Evolutionary conservation across 2,329 filamentous ascomycete genomes (phyloP).

Genomic region (Zymoseptoria tritici): DNA sequence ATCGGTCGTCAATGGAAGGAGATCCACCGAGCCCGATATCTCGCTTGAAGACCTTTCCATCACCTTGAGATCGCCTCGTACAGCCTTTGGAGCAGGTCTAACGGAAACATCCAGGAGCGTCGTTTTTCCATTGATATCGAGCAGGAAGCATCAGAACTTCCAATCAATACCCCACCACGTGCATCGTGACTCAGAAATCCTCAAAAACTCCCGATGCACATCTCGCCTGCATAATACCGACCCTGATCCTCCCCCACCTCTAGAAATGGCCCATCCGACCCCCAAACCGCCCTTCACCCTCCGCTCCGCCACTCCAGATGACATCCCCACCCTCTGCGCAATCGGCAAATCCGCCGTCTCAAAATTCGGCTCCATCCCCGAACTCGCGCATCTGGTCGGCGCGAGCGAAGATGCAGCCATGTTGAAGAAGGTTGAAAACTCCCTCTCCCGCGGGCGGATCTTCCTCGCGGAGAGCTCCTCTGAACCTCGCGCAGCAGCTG

Average conservation of each 20-base stretch:
- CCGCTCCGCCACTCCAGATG: constrained; percentile 2
- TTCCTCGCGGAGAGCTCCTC: constrained; percentile 1
- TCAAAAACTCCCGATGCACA: background rate
- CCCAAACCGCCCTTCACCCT: background rate
- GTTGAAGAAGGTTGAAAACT: background rate
- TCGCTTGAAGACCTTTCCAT: no score
- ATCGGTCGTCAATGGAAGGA: no score
- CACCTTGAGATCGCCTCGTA: no score
- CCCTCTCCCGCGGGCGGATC: constrained; percentile 7
- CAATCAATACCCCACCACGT: background rate
- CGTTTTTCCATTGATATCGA: no score
- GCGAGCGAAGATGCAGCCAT: background rate
- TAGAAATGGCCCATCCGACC: background rate
- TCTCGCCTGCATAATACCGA: no score
- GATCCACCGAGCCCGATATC: no score
- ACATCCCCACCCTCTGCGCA: background rate
- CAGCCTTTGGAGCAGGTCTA: background rate
- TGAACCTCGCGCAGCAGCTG: background rate
- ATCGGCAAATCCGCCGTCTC: background rate
- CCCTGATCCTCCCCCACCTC: no score
- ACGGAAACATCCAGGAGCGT: background rate
- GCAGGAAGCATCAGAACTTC: background rate
- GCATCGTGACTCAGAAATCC: background rate
- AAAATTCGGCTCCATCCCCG: constrained; percentile 5
- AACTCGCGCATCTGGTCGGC: constrained; percentile 3